Evolutionary conservation across 2,329 filamentous ascomycete genomes (phyloP), one percentile per base, ranked within the genome.

Genomic region (Paecilomyces sp.): DNA sequence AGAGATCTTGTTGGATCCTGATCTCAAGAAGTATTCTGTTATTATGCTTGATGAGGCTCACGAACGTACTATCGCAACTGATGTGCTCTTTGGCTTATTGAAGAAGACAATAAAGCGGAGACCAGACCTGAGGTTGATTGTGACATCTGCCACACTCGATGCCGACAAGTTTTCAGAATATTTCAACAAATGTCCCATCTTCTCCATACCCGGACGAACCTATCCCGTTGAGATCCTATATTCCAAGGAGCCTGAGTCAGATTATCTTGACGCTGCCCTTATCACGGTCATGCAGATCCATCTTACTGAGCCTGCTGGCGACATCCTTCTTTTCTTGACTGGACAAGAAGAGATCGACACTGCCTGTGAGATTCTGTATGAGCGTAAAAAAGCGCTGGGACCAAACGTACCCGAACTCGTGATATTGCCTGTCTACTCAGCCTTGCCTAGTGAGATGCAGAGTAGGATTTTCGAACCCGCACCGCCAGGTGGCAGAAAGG

Each of bases 31-130:
- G 65, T 99, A 99, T 72, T 96, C 92, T 0, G 91, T 94, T 62
- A 97, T 99, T 70, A 99, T 99, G 88, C 83, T 99, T 67, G 94
- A 99, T 73, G 94, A 99, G 72, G 94, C 94, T 3, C 94, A 99
- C 85, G 94, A 99, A 74, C 87, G 94, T 61, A 99, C 94, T 0
- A 96, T 99, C 67, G 86, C 93, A 0, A 99, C 94, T 0, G 94
- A 99, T 76, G 91, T 99, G 2, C 82, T 99, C 2, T 97, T 99
- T 72, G 93, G 91, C 0, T 76, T 99, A 60, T 78, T 99, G 55
- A 99, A 99, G 76, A 96, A 97, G 79, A 93, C 94, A 0, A 75
- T 97, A 22, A 92, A 92, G 74, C 82, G 89, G 64, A 83, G 94
- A 56, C 87, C 89, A 0, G 94, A 99, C 69, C 80, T 99, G 65